These are phyloP conservation scores for Coemansia asiatica DNA, from an alignment of 192 early-diverging fungal species.

Conservation along the genomic window DNA sequence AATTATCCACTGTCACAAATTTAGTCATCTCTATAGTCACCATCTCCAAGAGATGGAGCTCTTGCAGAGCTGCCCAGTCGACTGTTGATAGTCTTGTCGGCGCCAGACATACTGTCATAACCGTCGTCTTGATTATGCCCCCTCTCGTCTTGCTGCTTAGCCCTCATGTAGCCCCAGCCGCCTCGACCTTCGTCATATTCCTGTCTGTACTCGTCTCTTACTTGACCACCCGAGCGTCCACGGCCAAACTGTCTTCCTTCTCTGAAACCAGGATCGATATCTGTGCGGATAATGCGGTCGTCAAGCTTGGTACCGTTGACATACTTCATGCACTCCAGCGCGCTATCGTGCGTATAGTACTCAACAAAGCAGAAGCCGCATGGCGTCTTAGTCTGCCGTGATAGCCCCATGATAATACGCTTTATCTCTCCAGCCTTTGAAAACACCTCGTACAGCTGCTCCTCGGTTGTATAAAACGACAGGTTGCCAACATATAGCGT, in stretches of 20 bases:
- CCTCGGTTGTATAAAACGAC: constrained; percentile 97
- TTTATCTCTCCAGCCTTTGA: constrained; percentile 96
- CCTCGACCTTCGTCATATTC: constrained; percentile 96
- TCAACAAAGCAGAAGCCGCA: constrained; percentile 99
- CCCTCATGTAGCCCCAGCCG: constrained; percentile 86
- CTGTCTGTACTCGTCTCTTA: constrained; percentile 90
- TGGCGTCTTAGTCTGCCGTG: constrained; percentile 88
- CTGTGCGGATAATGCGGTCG: constrained; percentile 90
- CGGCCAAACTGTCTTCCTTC: constrained; percentile 93
- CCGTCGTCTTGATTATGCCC: constrained; percentile 59
- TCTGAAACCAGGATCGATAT: constrained; percentile 93
- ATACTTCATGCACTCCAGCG: constrained; percentile 92
- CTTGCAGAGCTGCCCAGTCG: constrained; percentile 18
- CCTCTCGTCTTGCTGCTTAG: constrained; percentile 67
- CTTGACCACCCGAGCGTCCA: constrained; percentile 91
- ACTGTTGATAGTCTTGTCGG: constrained; percentile 32
- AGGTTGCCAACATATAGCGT: constrained; percentile 97
- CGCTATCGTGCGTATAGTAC: constrained; percentile 89
- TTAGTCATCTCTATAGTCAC: constrained; percentile 1
- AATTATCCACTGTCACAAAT: not conserved
- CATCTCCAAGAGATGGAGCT: not conserved
- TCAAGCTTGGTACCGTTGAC: constrained; percentile 94
- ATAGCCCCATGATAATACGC: constrained; percentile 98
- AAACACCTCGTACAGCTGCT: constrained; percentile 96
- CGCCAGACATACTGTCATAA: constrained; percentile 62